Evolutionary conservation across 2,329 filamentous ascomycete genomes (phyloP), one percentile per base, ranked within the genome.

Genomic region (Clarireedia sp.): DNA sequence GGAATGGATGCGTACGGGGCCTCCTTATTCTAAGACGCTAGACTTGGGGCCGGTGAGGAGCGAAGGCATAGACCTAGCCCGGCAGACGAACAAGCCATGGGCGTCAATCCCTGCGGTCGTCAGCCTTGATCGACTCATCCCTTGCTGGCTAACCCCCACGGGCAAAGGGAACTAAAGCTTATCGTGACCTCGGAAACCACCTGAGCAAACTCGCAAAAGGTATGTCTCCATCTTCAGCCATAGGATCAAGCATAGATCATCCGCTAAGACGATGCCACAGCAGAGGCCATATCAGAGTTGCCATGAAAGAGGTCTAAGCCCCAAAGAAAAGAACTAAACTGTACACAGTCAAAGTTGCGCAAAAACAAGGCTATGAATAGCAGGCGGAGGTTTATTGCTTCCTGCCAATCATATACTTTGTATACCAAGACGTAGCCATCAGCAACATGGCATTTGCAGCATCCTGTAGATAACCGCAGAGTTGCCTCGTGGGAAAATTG

Each of bases 401-500:
- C 29, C 24, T 36, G 45, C 45, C 37, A 49, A 54, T 54, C 37
- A 43, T 49, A 43, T 43, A 49, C 45, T 54, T 16, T 24, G 45
- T 29, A 49, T 54, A 24, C 52, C 49, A 50, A 33, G 52, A 52
- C n/a, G 48, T 48, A 51, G 38, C 29, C 29, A 29, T 50, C 41
- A 52, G 29, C 36, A 46, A 29, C 54, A 55, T 55, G 54, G 48
- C 41, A 52, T 41, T 55, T 47, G 29, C 38, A 41, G 23, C 54
- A 46, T 48, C 46, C 55, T 60, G 61, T 59, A 54, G 56, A 58
- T 47, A 61, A 49, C 62, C 59, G 61, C 59, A 59, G 41, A 56
- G 51, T 52, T 48, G 40, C 59, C 62, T 61, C 61, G 61, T 64
- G 62, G 63, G 58, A 59, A 59, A 55, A 46, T 26, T 50, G 36